These are phyloP conservation scores for Calonectria ilicicola DNA, from an alignment of 2,329 filamentous ascomycete genomes.

Conservation along the genomic window DNA sequence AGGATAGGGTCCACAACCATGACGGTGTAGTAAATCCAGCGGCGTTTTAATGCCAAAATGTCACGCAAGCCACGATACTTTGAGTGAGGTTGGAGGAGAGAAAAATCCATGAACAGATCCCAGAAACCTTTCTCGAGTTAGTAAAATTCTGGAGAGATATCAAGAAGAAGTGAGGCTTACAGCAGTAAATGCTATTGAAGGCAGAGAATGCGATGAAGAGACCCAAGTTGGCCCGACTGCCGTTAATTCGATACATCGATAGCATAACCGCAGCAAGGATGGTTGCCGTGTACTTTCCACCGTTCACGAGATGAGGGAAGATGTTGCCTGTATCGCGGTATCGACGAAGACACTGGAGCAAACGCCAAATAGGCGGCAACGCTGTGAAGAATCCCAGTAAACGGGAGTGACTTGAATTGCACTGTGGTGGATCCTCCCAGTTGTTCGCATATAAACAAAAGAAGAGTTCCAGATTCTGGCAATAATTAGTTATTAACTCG, in stretches of 20 bases:
- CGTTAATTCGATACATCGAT: conserved; percentile 84
- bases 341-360: conserved; percentile 89
- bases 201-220: conserved; percentile 84
- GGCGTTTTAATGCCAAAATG: conserved; percentile 80
- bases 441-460: conserved; percentile 90
- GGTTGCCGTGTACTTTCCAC: conserved; percentile 89
- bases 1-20: conserved; percentile 87
- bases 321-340: conserved; percentile 87
- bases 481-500: conserved; percentile 17
- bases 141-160: background rate
- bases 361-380: conserved; percentile 89
- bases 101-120: conserved; percentile 98
- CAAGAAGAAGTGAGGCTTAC: conserved; percentile 57
- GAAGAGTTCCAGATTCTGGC: conserved; percentile 88
- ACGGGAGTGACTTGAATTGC: conserved; percentile 88
- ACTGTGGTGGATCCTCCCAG: conserved; percentile 80
- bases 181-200: conserved; percentile 87
- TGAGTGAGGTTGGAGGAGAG: conserved; percentile 82
- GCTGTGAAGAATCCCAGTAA: conserved; percentile 87
- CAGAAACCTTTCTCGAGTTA: conserved; percentile 72
- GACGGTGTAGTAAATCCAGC: conserved; percentile 87
- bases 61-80: conserved; percentile 78
- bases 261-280: conserved; percentile 83
- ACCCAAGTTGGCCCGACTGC: conserved; percentile 67
- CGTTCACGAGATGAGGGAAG: conserved; percentile 94